phyloP scores from a whole-genome alignment of 768 basidiomycete genomes.

The Tylopilus rubrobrunneus region DNA sequence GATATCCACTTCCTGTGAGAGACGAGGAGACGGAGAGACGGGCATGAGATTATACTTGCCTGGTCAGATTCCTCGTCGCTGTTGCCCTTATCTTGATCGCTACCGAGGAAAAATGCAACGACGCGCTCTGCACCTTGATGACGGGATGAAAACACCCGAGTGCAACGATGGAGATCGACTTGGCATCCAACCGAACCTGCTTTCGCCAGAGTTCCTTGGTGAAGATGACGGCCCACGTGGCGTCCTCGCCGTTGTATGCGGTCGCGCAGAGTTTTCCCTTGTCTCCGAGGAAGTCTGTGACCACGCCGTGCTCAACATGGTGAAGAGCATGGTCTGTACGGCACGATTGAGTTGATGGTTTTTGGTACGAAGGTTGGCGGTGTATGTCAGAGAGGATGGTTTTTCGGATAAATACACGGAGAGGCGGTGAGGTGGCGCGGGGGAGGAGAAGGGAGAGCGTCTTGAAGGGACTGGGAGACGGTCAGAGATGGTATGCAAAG shows the following conservation, averaged over 20 bases:
- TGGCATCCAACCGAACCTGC: slow-evolving; percentile 87
- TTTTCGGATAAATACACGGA: slow-evolving; percentile 83
- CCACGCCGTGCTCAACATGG: slow-evolving; percentile 94
- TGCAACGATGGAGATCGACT: slow-evolving; percentile 88
- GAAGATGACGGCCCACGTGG: slow-evolving; percentile 95
- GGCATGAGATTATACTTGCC: not conserved
- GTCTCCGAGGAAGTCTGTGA: slow-evolving; percentile 73
- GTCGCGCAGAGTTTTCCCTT: slow-evolving; percentile 64
- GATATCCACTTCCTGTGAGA: slow-evolving; percentile 54
- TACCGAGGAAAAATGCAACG: slow-evolving; percentile 96
- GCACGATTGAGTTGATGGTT: slow-evolving; percentile 96
- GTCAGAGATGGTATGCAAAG: slow-evolving; percentile 5
- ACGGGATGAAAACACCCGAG: slow-evolving; percentile 92
- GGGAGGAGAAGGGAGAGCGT: slow-evolving; percentile 93
- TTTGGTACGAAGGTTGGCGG: slow-evolving; percentile 81
- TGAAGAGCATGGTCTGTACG: slow-evolving; percentile 93
- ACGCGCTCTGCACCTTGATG: slow-evolving; percentile 90
- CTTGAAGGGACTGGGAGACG: slow-evolving; percentile 64
- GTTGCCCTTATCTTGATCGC: slow-evolving; percentile 70
- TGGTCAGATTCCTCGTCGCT: slow-evolving; percentile 69
- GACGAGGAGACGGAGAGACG: slow-evolving; percentile 7
- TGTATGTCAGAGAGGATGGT: slow-evolving; percentile 94
- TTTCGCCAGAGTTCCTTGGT: slow-evolving; percentile 95
- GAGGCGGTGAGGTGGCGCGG: slow-evolving; percentile 78
- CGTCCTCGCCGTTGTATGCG: slow-evolving; percentile 68